phyloP scores from a whole-genome alignment of 2,329 filamentous ascomycete species.

The Ramularia endophylla region DNA sequence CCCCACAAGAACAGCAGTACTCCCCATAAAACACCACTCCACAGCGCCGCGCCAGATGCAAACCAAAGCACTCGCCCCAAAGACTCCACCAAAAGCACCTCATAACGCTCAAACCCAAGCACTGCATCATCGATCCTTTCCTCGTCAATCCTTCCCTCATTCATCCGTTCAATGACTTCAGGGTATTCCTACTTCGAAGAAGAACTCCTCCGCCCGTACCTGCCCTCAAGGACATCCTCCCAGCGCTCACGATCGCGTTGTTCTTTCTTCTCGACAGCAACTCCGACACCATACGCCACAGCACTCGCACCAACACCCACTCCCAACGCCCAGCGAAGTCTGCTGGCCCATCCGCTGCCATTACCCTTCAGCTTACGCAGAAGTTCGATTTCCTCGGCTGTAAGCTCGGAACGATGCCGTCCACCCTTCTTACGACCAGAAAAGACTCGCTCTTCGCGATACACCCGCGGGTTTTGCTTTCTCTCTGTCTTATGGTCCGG shows the following conservation, averaged over 20 bases:
- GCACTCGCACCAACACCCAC: constrained; percentile 52
- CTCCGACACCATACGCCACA: constrained; percentile 53
- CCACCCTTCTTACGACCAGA: constrained; percentile 33
- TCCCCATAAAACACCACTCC: no score
- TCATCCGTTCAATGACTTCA: no score
- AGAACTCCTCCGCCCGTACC: constrained; percentile 11
- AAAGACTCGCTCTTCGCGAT: constrained; percentile 44
- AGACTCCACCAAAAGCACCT: no score
- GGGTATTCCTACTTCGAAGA: no score
- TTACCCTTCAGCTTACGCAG: constrained; percentile 15
- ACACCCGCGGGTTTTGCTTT: constrained; percentile 41
- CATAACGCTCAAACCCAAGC: no score
- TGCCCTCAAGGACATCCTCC: constrained; percentile 21
- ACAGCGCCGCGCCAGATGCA: no score
- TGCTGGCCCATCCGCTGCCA: constrained; percentile 14
- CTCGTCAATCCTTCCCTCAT: no score
- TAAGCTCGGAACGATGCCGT: constrained; percentile 6
- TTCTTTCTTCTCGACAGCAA: constrained; percentile 45
- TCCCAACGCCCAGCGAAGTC: constrained; percentile 40
- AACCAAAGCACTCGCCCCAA: no score
- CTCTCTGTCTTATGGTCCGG: constrained; percentile 19
- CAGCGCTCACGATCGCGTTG: constrained; percentile 18
- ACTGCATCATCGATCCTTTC: no score
- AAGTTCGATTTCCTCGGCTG: constrained; percentile 24
- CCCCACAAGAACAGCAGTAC: no score